Evolutionary conservation across 495 filamentous ascomycete species (phyloP).

Genomic region (Talaromyces proteolyticus): DNA sequence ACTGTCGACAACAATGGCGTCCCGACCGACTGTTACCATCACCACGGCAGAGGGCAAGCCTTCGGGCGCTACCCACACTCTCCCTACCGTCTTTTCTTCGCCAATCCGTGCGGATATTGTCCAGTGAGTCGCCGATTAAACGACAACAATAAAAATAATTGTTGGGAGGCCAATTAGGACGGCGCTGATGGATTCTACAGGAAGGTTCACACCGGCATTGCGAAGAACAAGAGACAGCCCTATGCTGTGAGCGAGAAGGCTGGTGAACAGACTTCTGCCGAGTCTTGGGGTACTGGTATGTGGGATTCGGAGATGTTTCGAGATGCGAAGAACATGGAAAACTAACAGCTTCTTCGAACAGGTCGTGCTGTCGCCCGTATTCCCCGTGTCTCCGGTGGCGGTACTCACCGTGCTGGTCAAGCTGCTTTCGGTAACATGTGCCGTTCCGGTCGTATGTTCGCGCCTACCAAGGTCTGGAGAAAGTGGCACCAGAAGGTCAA

Average conservation of each 20-base stretch:
- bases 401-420: constrained; percentile 99
- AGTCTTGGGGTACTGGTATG: constrained; percentile 99
- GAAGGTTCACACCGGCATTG: constrained; percentile 94
- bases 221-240: constrained; percentile 99
- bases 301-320: constrained; percentile 17
- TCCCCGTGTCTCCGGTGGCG: constrained; percentile 98
- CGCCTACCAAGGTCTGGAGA: constrained; percentile 98
- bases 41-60: constrained; percentile 86
- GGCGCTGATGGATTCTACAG: constrained; percentile 39
- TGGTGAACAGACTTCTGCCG: constrained; percentile 98
- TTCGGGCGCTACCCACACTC: constrained; percentile 77
- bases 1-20: constrained; percentile 68
- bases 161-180: constrained; percentile 3
- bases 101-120: constrained; percentile 99
- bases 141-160: too few relatives aligned
- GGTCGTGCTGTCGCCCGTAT: constrained; percentile 99
- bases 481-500: constrained; percentile 99
- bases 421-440: constrained; percentile 99
- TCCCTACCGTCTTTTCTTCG: constrained; percentile 89
- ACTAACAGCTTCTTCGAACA: constrained; percentile 24
- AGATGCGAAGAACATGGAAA: neutral
- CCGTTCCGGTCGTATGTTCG: constrained; percentile 99
- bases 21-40: constrained; percentile 91
- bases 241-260: constrained; percentile 99
- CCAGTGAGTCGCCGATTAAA: constrained; percentile 55